Conservation (phyloP, 352 stramenopile genomes). For the Phytopythium chamaehyphon region DNA sequence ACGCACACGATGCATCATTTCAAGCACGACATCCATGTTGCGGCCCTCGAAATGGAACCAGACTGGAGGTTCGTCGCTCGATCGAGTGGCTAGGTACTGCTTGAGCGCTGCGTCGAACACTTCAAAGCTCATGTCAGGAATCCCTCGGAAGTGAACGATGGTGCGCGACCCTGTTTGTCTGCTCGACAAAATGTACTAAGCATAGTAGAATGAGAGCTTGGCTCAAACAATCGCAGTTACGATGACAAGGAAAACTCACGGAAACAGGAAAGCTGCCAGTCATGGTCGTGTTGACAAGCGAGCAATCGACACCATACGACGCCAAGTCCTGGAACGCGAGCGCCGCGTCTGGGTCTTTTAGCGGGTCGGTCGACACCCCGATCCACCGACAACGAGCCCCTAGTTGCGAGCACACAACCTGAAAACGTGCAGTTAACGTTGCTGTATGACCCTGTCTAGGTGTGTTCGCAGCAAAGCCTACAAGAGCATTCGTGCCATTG, state of each 20-base stretch:
- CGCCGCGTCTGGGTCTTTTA: constrained; percentile 42
- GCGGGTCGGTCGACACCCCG: constrained; percentile 51
- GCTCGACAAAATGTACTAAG: constrained; percentile 69
- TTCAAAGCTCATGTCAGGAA: constrained; percentile 45
- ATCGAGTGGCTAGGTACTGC: constrained; percentile 9
- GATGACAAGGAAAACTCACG: constrained; percentile 19
- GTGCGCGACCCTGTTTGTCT: constrained; percentile 55
- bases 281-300: constrained; percentile 25
- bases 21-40: constrained; percentile 51
- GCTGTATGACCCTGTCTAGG: too few species aligned
- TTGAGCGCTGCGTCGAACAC: constrained; percentile 32
- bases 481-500: constrained; percentile 63
- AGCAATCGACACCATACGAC: constrained; percentile 44
- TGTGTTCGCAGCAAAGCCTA: constrained; percentile 3
- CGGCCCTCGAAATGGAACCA: constrained; percentile 77
- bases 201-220: neutral
- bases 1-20: constrained; percentile 55
- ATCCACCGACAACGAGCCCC: constrained; percentile 51
- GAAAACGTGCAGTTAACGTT: too few species aligned
- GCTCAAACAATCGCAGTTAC: too few species aligned
- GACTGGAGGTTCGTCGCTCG: constrained; percentile 8
- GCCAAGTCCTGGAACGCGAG: constrained; percentile 47
- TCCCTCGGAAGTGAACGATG: constrained; percentile 61
- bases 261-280: constrained; percentile 59
- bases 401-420: constrained; percentile 64